Evolutionary conservation across 768 basidiomycete genomes (phyloP).

Genomic region (Termitomyces sp.): DNA sequence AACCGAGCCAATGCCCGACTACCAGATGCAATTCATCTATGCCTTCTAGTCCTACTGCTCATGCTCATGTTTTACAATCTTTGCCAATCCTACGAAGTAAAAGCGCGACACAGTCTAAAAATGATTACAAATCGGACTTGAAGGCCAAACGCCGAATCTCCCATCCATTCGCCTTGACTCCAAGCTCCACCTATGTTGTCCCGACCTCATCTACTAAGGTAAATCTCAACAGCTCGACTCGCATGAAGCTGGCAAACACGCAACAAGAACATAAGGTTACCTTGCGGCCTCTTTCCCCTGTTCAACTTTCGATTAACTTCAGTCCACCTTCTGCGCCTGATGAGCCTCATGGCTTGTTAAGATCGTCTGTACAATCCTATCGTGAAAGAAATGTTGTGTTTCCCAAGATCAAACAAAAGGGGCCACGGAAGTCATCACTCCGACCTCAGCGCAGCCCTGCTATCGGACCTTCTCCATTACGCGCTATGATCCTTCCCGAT

Average conservation of each 20-base stretch:
- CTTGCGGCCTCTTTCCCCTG: constrained; percentile 5
- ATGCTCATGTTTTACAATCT: background rate
- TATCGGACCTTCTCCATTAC: constrained; percentile 41
- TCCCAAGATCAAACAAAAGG: constrained; percentile 10
- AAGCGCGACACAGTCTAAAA: background rate
- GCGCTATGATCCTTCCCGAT: constrained; percentile 37
- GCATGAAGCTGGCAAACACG: background rate
- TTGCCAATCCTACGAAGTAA: background rate
- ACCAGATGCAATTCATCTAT: background rate
- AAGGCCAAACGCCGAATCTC: constrained; percentile 18
- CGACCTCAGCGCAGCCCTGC: constrained; percentile 30
- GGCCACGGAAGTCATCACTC: constrained; percentile 12
- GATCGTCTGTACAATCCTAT: background rate
- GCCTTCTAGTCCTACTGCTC: background rate
- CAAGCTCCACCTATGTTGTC: background rate
- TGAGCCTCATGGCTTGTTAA: background rate
- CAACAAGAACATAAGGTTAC: background rate
- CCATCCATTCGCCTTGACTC: constrained; percentile 22
- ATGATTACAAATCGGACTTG: background rate
- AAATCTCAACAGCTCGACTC: background rate
- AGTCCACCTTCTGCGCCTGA: constrained; percentile 4
- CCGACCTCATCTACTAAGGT: background rate
- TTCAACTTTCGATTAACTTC: constrained; percentile 5
- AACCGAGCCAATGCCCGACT: background rate
- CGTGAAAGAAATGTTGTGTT: background rate